Evolutionary conservation across 768 basidiomycete species (phyloP).

Genomic region (Termitomyces sp.): DNA sequence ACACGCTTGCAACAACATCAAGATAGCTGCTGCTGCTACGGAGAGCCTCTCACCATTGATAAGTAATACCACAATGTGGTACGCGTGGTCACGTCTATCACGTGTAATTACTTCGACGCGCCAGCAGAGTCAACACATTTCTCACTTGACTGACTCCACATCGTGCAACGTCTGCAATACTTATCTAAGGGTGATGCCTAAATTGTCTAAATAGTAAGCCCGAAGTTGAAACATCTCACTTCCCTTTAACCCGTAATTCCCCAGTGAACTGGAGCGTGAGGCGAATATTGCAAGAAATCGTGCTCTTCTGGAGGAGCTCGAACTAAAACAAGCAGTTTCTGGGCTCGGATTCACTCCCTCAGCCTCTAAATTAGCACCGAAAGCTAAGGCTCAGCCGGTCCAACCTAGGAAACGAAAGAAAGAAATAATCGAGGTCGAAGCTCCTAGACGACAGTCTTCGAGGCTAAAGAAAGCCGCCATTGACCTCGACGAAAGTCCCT

Average conservation of each 20-base stretch:
- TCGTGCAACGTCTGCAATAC: not conserved
- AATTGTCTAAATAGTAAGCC: slow-evolving; percentile 50
- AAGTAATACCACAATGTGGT: too few species aligned
- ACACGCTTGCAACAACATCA: not conserved
- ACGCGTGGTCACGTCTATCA: not conserved
- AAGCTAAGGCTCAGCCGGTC: slow-evolving; percentile 54
- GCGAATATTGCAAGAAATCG: slow-evolving; percentile 82
- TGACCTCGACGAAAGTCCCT: slow-evolving; percentile 63
- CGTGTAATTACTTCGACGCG: not conserved
- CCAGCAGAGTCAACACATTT: not conserved
- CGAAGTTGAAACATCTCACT: not conserved
- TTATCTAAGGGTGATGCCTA: slow-evolving; percentile 28
- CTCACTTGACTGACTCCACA: not conserved
- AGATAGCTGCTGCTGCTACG: not conserved
- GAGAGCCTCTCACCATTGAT: not conserved
- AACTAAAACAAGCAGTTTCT: slow-evolving; percentile 54
- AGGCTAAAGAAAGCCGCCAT: slow-evolving; percentile 46
- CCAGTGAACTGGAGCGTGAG: slow-evolving; percentile 67
- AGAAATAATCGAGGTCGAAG: slow-evolving; percentile 37
- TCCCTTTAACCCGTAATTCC: not conserved
- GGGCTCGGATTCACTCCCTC: slow-evolving; percentile 43
- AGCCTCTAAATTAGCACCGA: slow-evolving; percentile 28
- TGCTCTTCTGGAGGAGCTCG: slow-evolving; percentile 67
- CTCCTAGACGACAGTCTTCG: slow-evolving; percentile 64
- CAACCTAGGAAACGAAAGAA: slow-evolving; percentile 58